phyloP scores from a whole-genome alignment of 1,284 basidiomycete genomes.

The Rhodotorula sp. region DNA sequence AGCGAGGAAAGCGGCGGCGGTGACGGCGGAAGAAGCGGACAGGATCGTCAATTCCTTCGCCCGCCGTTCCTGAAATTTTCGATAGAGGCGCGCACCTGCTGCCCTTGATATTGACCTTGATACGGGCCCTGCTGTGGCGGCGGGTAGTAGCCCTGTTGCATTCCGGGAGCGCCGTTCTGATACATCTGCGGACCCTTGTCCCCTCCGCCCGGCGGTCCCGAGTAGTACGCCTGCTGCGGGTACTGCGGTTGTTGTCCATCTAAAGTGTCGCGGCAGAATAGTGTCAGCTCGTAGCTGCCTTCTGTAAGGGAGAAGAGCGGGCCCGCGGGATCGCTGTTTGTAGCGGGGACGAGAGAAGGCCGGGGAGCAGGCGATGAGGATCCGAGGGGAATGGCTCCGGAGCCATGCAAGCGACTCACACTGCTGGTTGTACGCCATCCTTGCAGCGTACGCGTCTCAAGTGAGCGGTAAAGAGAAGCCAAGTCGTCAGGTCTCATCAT shows the following conservation, averaged over 20 bases:
- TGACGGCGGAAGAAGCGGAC: neutral
- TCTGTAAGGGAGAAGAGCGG: no score
- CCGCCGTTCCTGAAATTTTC: neutral
- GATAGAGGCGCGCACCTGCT: neutral
- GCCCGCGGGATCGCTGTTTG: neutral
- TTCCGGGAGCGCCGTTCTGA: constrained; percentile 3
- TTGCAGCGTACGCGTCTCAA: neutral
- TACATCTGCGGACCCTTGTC: constrained; percentile 31
- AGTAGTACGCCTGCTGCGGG: constrained; percentile 27
- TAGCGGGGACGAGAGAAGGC: no score
- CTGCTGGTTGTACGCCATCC: constrained; percentile 25
- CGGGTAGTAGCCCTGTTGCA: constrained; percentile 14
- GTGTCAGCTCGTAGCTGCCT: neutral
- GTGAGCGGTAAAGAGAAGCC: neutral
- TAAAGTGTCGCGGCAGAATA: fast-evolving
- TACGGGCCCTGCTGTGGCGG: constrained; percentile 3
- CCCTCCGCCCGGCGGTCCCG: constrained; percentile 2
- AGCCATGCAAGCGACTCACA: neutral
- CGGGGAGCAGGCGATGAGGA: no score
- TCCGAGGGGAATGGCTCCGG: neutral
- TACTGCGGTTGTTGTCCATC: constrained; percentile 22
- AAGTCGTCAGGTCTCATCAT: neutral
- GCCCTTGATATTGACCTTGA: neutral
- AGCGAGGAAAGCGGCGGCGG: neutral
- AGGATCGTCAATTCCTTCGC: neutral